These are phyloP conservation scores for Aspergillus sparsus DNA, from an alignment of 495 filamentous ascomycete species.

Conservation along the genomic window DNA sequence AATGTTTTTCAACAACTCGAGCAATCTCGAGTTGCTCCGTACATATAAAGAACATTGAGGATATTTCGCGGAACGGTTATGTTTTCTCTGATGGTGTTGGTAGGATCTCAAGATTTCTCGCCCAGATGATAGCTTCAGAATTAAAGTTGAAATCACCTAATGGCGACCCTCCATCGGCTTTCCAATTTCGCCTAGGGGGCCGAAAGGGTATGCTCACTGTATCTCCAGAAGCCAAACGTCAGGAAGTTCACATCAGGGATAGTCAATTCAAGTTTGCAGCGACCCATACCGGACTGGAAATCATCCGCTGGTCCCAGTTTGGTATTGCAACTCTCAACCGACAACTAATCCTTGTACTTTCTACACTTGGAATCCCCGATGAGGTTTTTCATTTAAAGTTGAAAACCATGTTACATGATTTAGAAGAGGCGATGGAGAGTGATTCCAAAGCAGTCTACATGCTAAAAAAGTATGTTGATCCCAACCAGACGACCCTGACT, in stretches of 20 bases:
- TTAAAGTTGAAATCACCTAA: constrained; percentile 53
- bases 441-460: constrained; percentile 60
- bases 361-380: constrained; percentile 71
- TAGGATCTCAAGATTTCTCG: constrained; percentile 80
- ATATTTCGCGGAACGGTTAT: constrained; percentile 65
- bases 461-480: constrained; percentile 76
- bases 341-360: constrained; percentile 84
- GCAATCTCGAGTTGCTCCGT: constrained; percentile 53
- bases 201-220: constrained; percentile 85
- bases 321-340: constrained; percentile 79
- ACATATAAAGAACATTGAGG: constrained; percentile 51
- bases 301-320: constrained; percentile 77
- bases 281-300: constrained; percentile 69
- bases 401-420: constrained; percentile 58
- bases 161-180: constrained; percentile 67
- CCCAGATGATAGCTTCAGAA: constrained; percentile 65
- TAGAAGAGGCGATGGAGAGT: constrained; percentile 68
- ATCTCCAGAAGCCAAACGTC: constrained; percentile 58
- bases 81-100: constrained; percentile 93
- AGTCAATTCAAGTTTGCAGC: constrained; percentile 89
- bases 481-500: constrained; percentile 74
- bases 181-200: constrained; percentile 89
- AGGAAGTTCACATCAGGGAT: constrained; percentile 71
- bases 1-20: constrained; percentile 93
- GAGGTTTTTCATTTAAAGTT: constrained; percentile 68